Evolutionary conservation across 176 grass and related monocot species (phyloP), one percentile per base, ranked within the genome.

Genomic region (Zea luxurians): DNA sequence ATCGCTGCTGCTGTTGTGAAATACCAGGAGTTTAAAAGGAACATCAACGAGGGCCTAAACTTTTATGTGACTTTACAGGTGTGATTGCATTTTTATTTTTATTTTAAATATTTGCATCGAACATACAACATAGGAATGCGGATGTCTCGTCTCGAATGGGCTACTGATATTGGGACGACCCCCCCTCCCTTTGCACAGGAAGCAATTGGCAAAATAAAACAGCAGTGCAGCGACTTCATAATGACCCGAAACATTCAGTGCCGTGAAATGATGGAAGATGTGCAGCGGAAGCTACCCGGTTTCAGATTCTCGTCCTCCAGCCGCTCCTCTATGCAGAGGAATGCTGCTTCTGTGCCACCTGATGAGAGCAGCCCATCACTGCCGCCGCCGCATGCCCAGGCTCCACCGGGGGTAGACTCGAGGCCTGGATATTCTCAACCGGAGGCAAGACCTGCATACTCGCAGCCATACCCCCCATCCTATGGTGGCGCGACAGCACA

Each of bases 51-150:
- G 17, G 96, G 96, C 57, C 76, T 99, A 54, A 93, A 93, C 44
- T 99, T 99, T 76, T 99, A 99, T 76, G 90, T 93, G 50, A 96
- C 90, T 49, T 80, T 99, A 80, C 96, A 99, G 96, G 96, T 99
- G 76, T 48, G 71, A 6, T 21, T 55, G 54, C 47, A 67, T 69
- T 36, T 75, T 38, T 20, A 78, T 64, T 75, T 63, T 21, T 65
- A 79, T 88, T 27, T 27, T 27, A 27, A 27, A 52, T 77, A 8
- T 64, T 44, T 73, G 37, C 63, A 59, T 41, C 60, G 65, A 70
- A 61, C 61, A 49, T 79, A 78, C 59, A 70, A 61, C 61, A 49
- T 79, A 78, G 36, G 59, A 65, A 48, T 77, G 36, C 62, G 17
- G 42, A 15, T 76, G 16, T 53, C 21, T 70, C n/a, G 34, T 76